Evolutionary conservation across 2,329 filamentous ascomycete species (phyloP), one percentile per base, ranked within the genome.

Genomic region (Aspergillus fumigatus): DNA sequence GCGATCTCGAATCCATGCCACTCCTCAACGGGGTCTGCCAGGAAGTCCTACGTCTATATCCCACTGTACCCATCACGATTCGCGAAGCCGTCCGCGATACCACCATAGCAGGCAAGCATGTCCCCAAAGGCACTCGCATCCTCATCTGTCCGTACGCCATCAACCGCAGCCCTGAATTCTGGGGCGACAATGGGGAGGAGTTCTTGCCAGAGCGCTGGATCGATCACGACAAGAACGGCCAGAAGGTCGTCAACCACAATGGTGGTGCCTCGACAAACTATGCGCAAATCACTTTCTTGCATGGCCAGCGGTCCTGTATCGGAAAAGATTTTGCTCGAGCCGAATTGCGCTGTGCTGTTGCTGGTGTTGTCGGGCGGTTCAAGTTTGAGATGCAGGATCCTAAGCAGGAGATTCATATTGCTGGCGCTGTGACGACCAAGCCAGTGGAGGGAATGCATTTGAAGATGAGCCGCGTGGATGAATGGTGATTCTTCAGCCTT

Each of bases 171-270:
- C 78, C 77, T 21, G 72, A 77, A 1, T 80, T 92, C 48, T 97
- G 92, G 92, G 92, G 92, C 1, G 71, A 78, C 0, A 87, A 91
- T 61, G 89, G 89, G 0, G 75, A 75, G 11, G 77, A 83, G 45
- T 96, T 96, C 78, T 81, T 87, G 48, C 92, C 92, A 0, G 90
- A 92, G 41, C 80, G 90, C 14, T 93, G 89, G 89, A 79, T 88
- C 75, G 52, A 78, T 69, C 32, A 80, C 75, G 25, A 82, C 78
- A 53, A 87, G 84, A 78, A 85, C 62, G 80, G 77, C 2, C 64
- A 71, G 3, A 68, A 53, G 4, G 61, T 65, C 3, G 78, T 78
- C 4, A 85, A 85, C 55, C 84, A 83, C 54, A 84, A 83, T 27
- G 73, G 73, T 2, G 73, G 73, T 0, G 71, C 73, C 2, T 62